Evolutionary conservation across 1,284 basidiomycete species (phyloP).

Genomic region (Schizophyllum amplum): DNA sequence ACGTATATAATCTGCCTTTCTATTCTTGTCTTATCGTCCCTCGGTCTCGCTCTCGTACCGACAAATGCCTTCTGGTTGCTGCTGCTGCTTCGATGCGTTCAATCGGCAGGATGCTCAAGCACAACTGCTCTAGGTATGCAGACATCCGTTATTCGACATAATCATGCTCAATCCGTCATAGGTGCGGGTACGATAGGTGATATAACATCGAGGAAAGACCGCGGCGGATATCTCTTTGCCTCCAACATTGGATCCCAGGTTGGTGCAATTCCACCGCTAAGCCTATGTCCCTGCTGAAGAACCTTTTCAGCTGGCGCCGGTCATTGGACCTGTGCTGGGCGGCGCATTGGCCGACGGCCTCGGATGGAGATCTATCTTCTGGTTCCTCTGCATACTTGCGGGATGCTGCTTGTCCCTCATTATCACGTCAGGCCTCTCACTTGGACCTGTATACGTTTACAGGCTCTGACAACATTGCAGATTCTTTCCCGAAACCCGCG

Average conservation of each 20-base stretch:
- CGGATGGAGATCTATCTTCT: constrained; percentile 76
- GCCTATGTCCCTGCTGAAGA: not conserved
- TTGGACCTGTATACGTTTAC: not conserved
- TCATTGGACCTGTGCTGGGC: constrained; percentile 49
- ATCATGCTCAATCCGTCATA: constrained; percentile 12
- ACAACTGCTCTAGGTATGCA: constrained; percentile 44
- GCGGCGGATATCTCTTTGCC: constrained; percentile 45
- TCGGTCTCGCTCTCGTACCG: constrained; percentile 54
- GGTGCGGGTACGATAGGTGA: constrained; percentile 52
- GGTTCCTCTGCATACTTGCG: constrained; percentile 65
- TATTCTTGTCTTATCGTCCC: constrained; percentile 41
- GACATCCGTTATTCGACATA: not conserved
- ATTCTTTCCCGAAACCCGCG: constrained; percentile 57
- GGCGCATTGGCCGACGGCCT: constrained; percentile 47
- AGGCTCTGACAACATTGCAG: constrained; percentile 18
- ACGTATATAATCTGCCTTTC: constrained; percentile 47
- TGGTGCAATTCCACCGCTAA: constrained; percentile 7
- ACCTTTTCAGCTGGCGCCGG: constrained; percentile 37
- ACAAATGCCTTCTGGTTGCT: constrained; percentile 55
- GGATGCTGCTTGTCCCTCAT: constrained; percentile 45
- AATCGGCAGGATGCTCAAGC: constrained; percentile 53
- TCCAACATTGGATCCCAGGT: constrained; percentile 38
- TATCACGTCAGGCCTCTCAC: constrained; percentile 36
- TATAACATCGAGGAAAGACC: constrained; percentile 41
- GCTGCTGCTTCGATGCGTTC: constrained; percentile 51